Percentiles rank a stretch among this genome's conserved stretches.
Evolutionary conservation across 805 yeast species (phyloP).

Genomic region (Yueomyces sp.): DNA sequence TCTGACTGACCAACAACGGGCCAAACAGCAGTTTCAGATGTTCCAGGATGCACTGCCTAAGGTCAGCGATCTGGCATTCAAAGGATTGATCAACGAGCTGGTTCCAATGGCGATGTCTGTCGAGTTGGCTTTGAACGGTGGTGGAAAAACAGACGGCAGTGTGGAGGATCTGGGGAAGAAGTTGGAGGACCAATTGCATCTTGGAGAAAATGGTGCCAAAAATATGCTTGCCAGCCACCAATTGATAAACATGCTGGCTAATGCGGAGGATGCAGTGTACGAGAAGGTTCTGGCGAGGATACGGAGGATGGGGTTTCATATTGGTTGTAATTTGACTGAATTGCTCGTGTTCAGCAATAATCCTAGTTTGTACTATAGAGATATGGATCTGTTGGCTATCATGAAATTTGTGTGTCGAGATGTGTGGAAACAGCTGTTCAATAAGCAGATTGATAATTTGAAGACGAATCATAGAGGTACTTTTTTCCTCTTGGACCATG

Average conservation of each 20-base stretch:
- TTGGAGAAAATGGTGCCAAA: constrained; percentile 6
- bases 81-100: constrained; percentile 59
- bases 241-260: constrained; percentile 11
- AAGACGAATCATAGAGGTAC: constrained; percentile 76
- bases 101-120: constrained; percentile 62
- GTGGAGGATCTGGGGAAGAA: constrained; percentile 11
- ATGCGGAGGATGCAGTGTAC: constrained; percentile 21
- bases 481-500: constrained; percentile 22
- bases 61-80: constrained; percentile 45
- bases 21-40: constrained; percentile 17
- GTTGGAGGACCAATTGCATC: constrained; percentile 6
- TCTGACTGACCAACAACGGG: constrained; percentile 10
- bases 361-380: constrained; percentile 31
- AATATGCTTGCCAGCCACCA: constrained; percentile 15
- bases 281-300: constrained; percentile 37
- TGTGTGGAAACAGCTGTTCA: constrained; percentile 69
- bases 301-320: constrained; percentile 56
- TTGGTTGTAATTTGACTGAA: constrained; percentile 50
- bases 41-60: constrained; percentile 24
- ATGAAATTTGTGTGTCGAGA: constrained; percentile 91
- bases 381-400: constrained; percentile 58
- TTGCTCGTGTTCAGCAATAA: constrained; percentile 34
- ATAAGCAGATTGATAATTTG: constrained; percentile 82
- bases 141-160: constrained; percentile 2
- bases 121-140: constrained; percentile 29